Conservation (phyloP, 768 basidiomycete species). For the Phanerochaete sordida region DNA sequence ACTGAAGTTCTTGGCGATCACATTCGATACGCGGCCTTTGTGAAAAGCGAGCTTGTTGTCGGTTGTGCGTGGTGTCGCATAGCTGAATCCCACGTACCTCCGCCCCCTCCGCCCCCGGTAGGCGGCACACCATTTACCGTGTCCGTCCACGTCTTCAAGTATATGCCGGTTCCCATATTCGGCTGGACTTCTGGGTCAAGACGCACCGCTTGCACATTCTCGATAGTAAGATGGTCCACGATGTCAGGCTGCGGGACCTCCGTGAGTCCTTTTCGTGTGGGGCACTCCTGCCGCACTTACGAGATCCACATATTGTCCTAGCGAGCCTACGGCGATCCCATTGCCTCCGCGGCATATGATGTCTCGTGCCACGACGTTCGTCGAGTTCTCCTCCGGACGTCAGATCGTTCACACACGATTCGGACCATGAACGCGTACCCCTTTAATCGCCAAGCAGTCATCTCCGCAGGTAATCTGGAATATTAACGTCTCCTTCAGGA, state of each 20-base stretch:
- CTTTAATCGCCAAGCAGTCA: constrained; percentile 64
- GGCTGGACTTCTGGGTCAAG: constrained; percentile 48
- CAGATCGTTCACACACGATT: background rate
- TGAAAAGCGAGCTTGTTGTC: background rate
- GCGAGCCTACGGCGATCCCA: constrained; percentile 56
- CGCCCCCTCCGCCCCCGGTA: constrained; percentile 53
- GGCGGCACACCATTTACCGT: constrained; percentile 49
- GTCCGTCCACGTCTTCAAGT: constrained; percentile 56
- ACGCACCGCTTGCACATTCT: constrained; percentile 48
- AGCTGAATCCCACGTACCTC: constrained; percentile 29
- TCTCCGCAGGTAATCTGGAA: constrained; percentile 51
- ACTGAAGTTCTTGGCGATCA: constrained; percentile 38
- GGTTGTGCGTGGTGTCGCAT: background rate
- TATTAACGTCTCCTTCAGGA: background rate
- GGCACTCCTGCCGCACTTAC: constrained; percentile 25
- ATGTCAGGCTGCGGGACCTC: constrained; percentile 40
- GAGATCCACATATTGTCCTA: constrained; percentile 53
- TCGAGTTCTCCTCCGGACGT: constrained; percentile 41
- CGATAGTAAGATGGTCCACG: constrained; percentile 47
- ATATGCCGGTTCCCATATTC: constrained; percentile 53
- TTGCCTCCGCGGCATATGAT: constrained; percentile 57
- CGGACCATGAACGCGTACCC: constrained; percentile 33
- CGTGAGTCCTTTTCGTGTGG: background rate
- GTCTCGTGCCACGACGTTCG: constrained; percentile 45
- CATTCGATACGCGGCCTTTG: constrained; percentile 42